Percentiles rank a stretch among this genome's conserved stretches.
phyloP scores from a whole-genome alignment of 2,329 filamentous ascomycete genomes.

The Aureobasidium sp. region DNA sequence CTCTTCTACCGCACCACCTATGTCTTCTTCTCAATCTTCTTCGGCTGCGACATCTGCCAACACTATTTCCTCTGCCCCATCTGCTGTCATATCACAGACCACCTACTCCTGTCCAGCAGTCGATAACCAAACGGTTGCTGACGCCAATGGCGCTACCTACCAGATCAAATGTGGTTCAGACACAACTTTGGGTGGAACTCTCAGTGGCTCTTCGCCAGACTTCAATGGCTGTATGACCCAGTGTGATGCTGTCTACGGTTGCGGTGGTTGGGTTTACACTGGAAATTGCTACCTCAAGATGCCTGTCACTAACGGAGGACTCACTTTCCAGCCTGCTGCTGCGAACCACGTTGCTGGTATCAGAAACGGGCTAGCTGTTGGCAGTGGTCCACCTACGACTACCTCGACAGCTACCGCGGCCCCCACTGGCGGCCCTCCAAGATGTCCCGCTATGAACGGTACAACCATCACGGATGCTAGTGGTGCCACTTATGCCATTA shows the following conservation, averaged over 20 bases:
- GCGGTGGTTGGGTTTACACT: constrained; percentile 16
- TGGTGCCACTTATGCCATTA: constrained; percentile 12
- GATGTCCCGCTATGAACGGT: constrained; percentile 13
- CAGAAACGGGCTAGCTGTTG: neutral
- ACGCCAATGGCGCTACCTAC: constrained; percentile 8
- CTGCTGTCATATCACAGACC: neutral
- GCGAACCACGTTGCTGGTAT: neutral
- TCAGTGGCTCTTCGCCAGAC: neutral
- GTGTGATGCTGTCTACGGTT: constrained; percentile 15
- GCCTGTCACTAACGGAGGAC: too few relatives aligned
- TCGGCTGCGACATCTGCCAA: neutral
- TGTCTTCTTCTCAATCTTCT: neutral
- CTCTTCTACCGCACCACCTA: neutral
- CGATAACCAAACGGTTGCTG: neutral
- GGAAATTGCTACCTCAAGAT: neutral
- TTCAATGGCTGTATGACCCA: constrained; percentile 15
- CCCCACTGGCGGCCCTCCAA: neutral
- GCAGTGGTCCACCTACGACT: neutral
- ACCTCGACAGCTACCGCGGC: neutral
- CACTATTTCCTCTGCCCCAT: neutral
- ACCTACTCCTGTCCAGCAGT: constrained; percentile 5
- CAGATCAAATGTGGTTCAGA: neutral
- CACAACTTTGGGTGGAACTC: neutral
- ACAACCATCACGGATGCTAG: constrained; percentile 9
- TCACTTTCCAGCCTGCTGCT: neutral